Evolutionary conservation across 2,329 filamentous ascomycete genomes (phyloP).

Genomic region (Trichoderma hamatum): DNA sequence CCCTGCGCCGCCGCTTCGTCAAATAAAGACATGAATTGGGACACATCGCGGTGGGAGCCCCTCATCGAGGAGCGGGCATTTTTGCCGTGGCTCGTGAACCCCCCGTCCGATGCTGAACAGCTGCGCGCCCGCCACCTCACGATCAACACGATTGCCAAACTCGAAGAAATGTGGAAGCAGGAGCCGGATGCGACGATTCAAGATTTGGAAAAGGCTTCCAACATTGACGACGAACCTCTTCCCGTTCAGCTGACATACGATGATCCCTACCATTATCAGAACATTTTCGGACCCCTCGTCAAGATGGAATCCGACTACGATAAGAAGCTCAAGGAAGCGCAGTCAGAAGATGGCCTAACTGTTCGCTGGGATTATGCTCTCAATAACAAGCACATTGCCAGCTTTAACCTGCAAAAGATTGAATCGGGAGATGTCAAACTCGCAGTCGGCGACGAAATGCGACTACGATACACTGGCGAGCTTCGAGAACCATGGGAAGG

Average conservation of each 20-base stretch:
- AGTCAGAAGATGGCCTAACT: conserved; percentile 92
- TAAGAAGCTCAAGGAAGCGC: conserved; percentile 96
- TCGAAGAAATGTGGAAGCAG: conserved; percentile 99
- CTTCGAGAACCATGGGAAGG: conserved; percentile 92
- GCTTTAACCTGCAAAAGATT: conserved; percentile 94
- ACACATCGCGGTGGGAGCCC: conserved; percentile 96
- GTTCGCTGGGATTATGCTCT: conserved; percentile 94
- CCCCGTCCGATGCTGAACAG: conserved; percentile 92
- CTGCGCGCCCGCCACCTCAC: conserved; percentile 91
- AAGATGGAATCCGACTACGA: conserved; percentile 99
- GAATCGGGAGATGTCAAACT: conserved; percentile 97
- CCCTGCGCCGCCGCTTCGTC: conserved; percentile 94
- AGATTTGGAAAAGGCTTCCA: conserved; percentile 87
- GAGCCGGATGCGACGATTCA: conserved; percentile 85
- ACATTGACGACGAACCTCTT: conserved; percentile 91
- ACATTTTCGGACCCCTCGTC: conserved; percentile 95
- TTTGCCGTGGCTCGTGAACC: conserved; percentile 85
- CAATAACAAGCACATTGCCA: conserved; percentile 96
- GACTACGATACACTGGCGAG: conserved; percentile 93
- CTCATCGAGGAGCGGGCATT: conserved; percentile 97
- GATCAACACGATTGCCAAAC: conserved; percentile 90
- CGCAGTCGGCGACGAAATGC: conserved; percentile 98
- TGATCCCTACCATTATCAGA: conserved; percentile 97
- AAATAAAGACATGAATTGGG: conserved; percentile 99
- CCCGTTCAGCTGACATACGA: conserved; percentile 93